Evolutionary conservation across 495 filamentous ascomycete species (phyloP).

Genomic region (Viridothelium virens): DNA sequence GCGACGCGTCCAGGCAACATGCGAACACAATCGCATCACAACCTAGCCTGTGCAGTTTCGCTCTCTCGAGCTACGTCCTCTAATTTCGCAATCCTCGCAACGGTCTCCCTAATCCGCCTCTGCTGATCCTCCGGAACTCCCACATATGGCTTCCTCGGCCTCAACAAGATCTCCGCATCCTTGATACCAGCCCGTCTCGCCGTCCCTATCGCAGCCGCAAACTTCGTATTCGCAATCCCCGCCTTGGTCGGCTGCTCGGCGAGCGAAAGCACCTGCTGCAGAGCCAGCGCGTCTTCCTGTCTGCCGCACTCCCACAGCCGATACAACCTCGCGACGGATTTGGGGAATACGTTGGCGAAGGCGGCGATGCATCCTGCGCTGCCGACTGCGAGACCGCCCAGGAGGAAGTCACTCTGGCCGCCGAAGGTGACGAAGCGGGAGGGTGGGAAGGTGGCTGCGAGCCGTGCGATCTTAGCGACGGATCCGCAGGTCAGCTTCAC

Average conservation of each 20-base stretch:
- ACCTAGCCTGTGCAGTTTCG: not conserved
- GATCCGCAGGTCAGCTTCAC: conserved; percentile 62
- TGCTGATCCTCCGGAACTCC: conserved; percentile 34
- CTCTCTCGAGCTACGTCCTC: not conserved
- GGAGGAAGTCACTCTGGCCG: conserved; percentile 60
- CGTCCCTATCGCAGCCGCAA: conserved; percentile 50
- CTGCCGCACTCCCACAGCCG: conserved; percentile 43
- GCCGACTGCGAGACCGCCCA: conserved; percentile 52
- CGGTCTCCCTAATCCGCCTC: not conserved
- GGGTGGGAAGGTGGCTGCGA: conserved; percentile 46
- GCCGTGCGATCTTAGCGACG: conserved; percentile 55
- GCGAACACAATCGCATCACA: not conserved
- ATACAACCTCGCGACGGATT: conserved; percentile 46
- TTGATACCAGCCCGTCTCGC: conserved; percentile 48
- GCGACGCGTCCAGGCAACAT: not conserved
- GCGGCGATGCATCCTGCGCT: conserved; percentile 56
- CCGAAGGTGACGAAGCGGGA: conserved; percentile 55
- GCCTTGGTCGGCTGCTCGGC: conserved; percentile 50
- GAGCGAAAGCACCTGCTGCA: conserved; percentile 46
- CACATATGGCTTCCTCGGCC: conserved; percentile 50
- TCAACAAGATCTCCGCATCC: conserved; percentile 46
- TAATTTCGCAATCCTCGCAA: conserved; percentile 2
- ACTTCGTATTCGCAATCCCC: conserved; percentile 57
- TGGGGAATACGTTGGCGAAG: conserved; percentile 58
- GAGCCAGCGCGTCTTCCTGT: conserved; percentile 43